These are phyloP conservation scores for Trichoderma sp. DNA, from an alignment of 2,329 filamentous ascomycete genomes.

Conservation along the genomic window DNA sequence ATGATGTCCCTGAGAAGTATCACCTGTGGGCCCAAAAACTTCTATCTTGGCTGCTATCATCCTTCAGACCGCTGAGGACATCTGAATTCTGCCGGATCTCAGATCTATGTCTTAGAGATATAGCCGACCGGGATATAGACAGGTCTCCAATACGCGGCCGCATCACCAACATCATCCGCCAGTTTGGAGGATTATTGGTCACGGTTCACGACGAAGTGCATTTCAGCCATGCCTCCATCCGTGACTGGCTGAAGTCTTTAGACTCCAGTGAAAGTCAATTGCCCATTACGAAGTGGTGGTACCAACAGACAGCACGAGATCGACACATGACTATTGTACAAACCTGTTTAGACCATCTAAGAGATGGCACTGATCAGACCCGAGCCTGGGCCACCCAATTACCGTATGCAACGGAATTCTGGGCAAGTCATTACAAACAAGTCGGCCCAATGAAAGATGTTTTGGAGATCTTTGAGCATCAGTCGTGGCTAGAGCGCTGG, in stretches of 20 bases:
- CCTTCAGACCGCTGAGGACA: background rate
- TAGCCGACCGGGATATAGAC: fast-evolving
- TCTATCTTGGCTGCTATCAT: background rate
- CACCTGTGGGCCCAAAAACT: background rate
- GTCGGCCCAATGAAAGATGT: background rate
- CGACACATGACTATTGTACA: background rate
- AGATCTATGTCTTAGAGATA: background rate
- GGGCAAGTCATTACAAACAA: background rate
- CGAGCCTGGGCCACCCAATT: background rate
- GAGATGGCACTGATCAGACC: background rate
- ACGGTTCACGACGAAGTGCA: background rate
- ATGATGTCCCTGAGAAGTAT: background rate
- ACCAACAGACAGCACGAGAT: background rate
- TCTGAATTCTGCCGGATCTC: background rate
- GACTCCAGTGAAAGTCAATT: background rate
- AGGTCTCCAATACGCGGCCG: background rate
- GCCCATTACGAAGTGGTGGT: background rate
- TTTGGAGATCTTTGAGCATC: no score
- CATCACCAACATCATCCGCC: background rate
- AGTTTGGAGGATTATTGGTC: background rate
- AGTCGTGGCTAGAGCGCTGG: no score
- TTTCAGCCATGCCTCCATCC: background rate
- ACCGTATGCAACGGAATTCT: background rate
- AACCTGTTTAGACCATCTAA: background rate
- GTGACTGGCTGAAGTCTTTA: background rate